Percentiles rank a stretch among this genome's conserved stretches.
These are phyloP conservation scores for Chrysosporium keratinophilum DNA, from an alignment of 2,329 filamentous ascomycete species.

Conservation along the genomic window DNA sequence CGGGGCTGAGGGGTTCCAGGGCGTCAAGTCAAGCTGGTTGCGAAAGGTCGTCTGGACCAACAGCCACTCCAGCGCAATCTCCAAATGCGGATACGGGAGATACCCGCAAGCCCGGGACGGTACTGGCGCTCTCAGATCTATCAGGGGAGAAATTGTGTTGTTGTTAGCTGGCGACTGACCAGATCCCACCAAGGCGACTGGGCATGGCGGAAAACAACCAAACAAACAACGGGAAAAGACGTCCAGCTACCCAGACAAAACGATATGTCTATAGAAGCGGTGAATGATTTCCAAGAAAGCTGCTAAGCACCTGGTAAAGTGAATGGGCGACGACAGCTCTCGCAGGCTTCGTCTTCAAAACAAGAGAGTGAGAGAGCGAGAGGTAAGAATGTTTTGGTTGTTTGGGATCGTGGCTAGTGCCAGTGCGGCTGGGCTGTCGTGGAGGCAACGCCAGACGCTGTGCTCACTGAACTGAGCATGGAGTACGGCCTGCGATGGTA, in stretches of 20 bases:
- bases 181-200: not conserved
- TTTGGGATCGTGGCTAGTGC: not conserved
- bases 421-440: not conserved
- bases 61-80: not conserved
- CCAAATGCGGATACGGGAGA: not conserved
- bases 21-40: not conserved
- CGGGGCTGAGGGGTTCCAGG: conserved; percentile 1
- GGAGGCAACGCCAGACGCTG: not conserved
- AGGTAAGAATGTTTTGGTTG: too few species aligned
- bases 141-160: not conserved
- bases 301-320: not conserved
- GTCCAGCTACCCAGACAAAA: not conserved
- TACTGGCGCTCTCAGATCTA: not conserved
- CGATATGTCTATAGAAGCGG: not conserved
- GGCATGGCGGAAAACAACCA: not conserved
- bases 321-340: not conserved
- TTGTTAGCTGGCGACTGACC: not conserved
- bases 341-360: too few species aligned
- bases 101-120: too few species aligned
- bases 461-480: not conserved
- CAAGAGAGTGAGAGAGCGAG: too few species aligned
- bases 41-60: not conserved
- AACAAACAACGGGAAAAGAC: not conserved
- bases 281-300: not conserved
- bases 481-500: too few species aligned